These are phyloP conservation scores for Phylloboletellus chloephorus DNA, from an alignment of 1,284 basidiomycete species.

Conservation along the genomic window DNA sequence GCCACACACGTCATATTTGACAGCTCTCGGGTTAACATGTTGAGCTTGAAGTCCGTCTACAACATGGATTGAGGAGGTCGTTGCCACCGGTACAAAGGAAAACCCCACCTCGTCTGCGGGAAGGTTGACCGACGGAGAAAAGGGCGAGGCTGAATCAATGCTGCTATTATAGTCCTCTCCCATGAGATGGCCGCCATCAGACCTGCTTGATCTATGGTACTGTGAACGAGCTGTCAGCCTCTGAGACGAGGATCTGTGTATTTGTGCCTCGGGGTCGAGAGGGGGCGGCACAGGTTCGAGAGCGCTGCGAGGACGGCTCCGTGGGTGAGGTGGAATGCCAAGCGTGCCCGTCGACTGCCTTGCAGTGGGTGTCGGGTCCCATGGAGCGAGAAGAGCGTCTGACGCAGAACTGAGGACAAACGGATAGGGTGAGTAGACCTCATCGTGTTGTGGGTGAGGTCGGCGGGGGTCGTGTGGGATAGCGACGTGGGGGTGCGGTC, in stretches of 20 bases:
- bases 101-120: conserved; percentile 27
- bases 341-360: conserved; percentile 12
- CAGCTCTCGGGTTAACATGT: conserved; percentile 43
- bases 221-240: conserved; percentile 35
- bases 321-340: conserved; percentile 11
- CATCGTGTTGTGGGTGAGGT: conserved; percentile 25
- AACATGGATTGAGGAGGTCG: conserved; percentile 7
- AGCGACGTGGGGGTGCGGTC: conserved; percentile 36
- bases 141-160: conserved; percentile 19
- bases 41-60: conserved; percentile 31
- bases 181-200: conserved; percentile 23
- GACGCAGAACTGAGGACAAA: conserved; percentile 18
- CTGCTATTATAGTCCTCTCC: conserved; percentile 14
- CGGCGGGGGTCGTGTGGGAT: conserved; percentile 37
- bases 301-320: conserved; percentile 38
- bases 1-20: conserved; percentile 50
- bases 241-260: conserved; percentile 47
- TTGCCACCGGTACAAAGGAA: conserved; percentile 1
- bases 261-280: conserved; percentile 45
- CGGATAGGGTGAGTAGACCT: conserved; percentile 27
- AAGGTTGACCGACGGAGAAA: conserved; percentile 21
- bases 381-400: conserved; percentile 14
- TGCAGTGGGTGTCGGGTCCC: conserved; percentile 28
- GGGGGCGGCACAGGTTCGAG: conserved; percentile 29
- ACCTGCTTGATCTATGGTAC: conserved; percentile 39